phyloP scores from a whole-genome alignment of 768 basidiomycete species.

The Rhizopogon vesiculosus region DNA sequence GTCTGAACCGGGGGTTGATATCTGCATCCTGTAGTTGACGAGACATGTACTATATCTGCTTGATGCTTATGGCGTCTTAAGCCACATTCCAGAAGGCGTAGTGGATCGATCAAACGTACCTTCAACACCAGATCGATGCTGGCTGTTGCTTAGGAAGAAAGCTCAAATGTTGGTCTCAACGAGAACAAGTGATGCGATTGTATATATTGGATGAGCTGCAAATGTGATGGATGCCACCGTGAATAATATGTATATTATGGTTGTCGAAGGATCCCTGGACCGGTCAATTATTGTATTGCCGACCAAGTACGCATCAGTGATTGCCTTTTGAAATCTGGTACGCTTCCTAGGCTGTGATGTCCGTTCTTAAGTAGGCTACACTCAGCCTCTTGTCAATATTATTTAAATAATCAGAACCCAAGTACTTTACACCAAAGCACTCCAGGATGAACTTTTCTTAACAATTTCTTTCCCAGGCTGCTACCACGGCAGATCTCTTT shows the following conservation, averaged over 20 bases:
- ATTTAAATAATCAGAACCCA: too few species aligned
- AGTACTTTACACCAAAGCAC: too few species aligned
- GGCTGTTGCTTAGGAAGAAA: neutral
- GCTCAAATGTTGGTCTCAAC: neutral
- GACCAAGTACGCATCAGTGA: neutral
- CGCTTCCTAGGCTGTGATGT: too few species aligned
- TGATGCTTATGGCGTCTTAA: neutral
- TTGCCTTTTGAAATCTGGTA: too few species aligned
- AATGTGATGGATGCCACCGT: too few species aligned
- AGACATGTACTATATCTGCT: conserved; percentile 17
- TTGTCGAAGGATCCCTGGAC: neutral
- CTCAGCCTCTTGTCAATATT: too few species aligned
- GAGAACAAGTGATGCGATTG: neutral
- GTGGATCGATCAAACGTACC: neutral
- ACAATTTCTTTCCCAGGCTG: too few species aligned
- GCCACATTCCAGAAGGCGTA: neutral
- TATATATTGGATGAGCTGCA: neutral
- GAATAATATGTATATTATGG: too few species aligned
- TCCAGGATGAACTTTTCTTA: too few species aligned
- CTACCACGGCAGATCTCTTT: too few species aligned
- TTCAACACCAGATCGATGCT: neutral
- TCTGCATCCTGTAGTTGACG: conserved; percentile 28
- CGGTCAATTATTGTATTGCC: neutral
- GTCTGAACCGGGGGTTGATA: conserved; percentile 26
- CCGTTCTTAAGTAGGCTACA: too few species aligned